Evolutionary conservation across 2,329 filamentous ascomycete species (phyloP).

Genomic region (Venturia nashicola): DNA sequence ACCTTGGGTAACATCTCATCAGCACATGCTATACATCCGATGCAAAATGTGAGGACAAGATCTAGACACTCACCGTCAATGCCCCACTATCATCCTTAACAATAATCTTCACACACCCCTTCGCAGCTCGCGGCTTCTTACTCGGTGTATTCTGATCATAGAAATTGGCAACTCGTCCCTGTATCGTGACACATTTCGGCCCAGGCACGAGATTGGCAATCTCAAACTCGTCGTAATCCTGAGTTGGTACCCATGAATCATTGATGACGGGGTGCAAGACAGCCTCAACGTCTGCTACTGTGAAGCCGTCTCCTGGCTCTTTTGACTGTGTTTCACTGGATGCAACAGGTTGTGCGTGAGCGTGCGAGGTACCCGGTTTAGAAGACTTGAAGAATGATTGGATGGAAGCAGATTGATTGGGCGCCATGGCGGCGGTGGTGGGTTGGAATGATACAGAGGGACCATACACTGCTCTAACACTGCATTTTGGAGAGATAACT

Average conservation of each 20-base stretch:
- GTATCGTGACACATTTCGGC: constrained; percentile 37
- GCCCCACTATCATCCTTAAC: constrained; percentile 44
- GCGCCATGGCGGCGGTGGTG: constrained; percentile 19
- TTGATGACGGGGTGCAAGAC: constrained; percentile 25
- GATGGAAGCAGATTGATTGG: constrained; percentile 23
- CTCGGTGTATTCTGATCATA: constrained; percentile 30
- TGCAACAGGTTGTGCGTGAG: constrained; percentile 6
- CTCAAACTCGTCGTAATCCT: constrained; percentile 34
- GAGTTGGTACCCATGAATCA: constrained; percentile 28
- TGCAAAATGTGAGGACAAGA: background rate
- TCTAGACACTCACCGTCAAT: constrained; percentile 32
- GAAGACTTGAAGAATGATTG: constrained; percentile 30
- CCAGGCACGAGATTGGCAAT: constrained; percentile 39
- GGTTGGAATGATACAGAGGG: background rate
- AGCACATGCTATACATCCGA: background rate
- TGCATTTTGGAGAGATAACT: background rate
- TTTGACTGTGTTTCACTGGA: constrained; percentile 14
- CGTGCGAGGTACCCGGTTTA: constrained; percentile 1
- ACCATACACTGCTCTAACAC: background rate
- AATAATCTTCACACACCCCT: constrained; percentile 40
- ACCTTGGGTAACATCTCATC: constrained; percentile 22
- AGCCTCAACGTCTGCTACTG: constrained; percentile 31
- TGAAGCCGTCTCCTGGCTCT: constrained; percentile 40
- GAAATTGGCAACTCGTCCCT: constrained; percentile 45
- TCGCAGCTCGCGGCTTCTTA: constrained; percentile 32